phyloP scores from a whole-genome alignment of 2,329 filamentous ascomycete genomes.

The Stromatinia cepivora region DNA sequence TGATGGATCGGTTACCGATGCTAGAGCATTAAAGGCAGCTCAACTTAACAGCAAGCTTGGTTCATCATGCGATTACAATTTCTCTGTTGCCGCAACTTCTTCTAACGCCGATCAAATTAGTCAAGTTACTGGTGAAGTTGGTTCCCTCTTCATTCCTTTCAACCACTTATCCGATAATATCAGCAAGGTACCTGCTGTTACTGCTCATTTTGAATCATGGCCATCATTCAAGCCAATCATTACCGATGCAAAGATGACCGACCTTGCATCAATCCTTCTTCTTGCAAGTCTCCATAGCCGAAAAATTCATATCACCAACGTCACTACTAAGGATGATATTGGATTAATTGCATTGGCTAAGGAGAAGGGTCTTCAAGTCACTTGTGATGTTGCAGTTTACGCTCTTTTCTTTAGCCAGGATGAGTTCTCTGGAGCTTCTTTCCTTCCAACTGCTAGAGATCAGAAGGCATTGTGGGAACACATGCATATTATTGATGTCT shows the following conservation, averaged over 20 bases:
- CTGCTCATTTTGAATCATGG: constrained; percentile 77
- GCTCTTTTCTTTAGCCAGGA: constrained; percentile 71
- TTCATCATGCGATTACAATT: constrained; percentile 76
- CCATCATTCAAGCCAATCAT: constrained; percentile 76
- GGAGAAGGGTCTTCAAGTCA: constrained; percentile 77
- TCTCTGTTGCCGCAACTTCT: constrained; percentile 73
- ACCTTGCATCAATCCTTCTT: constrained; percentile 76
- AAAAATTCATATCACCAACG: constrained; percentile 76
- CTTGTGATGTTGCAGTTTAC: constrained; percentile 81
- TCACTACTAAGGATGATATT: constrained; percentile 80
- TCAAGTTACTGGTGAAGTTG: constrained; percentile 70
- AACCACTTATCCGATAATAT: constrained; percentile 78
- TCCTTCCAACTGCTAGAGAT: constrained; percentile 66
- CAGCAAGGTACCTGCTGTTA: constrained; percentile 78
- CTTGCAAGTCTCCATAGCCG: constrained; percentile 76
- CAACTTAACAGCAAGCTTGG: constrained; percentile 69
- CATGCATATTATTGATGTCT: constrained; percentile 71
- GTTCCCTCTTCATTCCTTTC: constrained; percentile 80
- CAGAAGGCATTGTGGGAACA: constrained; percentile 75
- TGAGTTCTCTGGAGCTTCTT: constrained; percentile 66
- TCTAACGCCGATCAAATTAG: constrained; percentile 74
- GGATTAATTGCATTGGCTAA: constrained; percentile 75
- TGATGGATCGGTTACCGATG: constrained; percentile 71
- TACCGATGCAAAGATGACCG: constrained; percentile 77
- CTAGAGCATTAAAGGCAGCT: constrained; percentile 67